Evolutionary conservation across 805 yeast genomes (phyloP).

Genomic region (Schwanniomyces polymorphus): DNA sequence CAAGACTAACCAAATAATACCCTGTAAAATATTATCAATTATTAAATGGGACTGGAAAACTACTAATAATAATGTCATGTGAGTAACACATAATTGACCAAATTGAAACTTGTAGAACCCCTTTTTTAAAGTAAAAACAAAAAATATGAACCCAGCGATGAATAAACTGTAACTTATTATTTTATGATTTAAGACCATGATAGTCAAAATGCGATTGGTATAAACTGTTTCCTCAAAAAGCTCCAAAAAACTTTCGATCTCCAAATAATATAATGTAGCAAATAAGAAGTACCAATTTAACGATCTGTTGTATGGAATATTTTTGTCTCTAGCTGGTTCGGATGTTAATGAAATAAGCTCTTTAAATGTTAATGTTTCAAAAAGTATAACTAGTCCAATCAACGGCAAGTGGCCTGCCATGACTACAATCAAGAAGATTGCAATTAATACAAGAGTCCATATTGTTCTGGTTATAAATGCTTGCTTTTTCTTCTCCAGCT

Average conservation of each 20-base stretch:
- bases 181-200: slow-evolving; percentile 75
- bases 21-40: slow-evolving; percentile 83
- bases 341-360: slow-evolving; percentile 88
- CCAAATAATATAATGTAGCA: slow-evolving; percentile 85
- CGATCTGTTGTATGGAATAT: slow-evolving; percentile 78
- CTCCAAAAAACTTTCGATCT: slow-evolving; percentile 77
- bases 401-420: slow-evolving; percentile 86
- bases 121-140: slow-evolving; percentile 84
- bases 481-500: slow-evolving; percentile 68
- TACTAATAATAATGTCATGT: slow-evolving; percentile 86
- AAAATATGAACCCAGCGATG: slow-evolving; percentile 83
- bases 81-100: slow-evolving; percentile 90
- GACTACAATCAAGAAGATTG: slow-evolving; percentile 64
- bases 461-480: slow-evolving; percentile 84
- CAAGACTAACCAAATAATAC: slow-evolving; percentile 90
- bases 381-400: slow-evolving; percentile 64
- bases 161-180: slow-evolving; percentile 82
- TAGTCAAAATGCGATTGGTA: slow-evolving; percentile 51
- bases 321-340: slow-evolving; percentile 79
- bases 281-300: slow-evolving; percentile 90
- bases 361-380: slow-evolving; percentile 83
- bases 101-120: slow-evolving; percentile 91
- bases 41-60: slow-evolving; percentile 94
- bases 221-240: slow-evolving; percentile 59
- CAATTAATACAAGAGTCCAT: slow-evolving; percentile 93